phyloP scores from a whole-genome alignment of 192 early-diverging fungal species.

The Jimgerdemannia lactiflua region DNA sequence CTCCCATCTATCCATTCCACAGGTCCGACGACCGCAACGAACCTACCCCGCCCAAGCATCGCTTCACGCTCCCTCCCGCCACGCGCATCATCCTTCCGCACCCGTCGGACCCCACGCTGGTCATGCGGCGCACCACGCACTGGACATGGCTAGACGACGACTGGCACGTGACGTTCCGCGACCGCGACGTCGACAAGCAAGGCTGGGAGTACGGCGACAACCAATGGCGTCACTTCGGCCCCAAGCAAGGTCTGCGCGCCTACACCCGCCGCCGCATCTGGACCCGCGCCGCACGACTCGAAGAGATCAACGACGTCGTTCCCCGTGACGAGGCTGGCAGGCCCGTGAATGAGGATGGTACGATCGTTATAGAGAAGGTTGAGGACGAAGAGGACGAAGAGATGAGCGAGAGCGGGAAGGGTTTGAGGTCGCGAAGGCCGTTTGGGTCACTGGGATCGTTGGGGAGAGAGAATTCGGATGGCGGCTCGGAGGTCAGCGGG shows the following conservation, averaged over 20 bases:
- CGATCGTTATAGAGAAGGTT: neutral
- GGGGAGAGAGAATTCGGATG: neutral
- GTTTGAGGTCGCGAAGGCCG: neutral
- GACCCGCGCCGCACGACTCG: constrained; percentile 39
- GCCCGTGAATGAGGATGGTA: neutral
- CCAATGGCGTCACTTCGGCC: constrained; percentile 36
- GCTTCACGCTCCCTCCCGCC: constrained; percentile 38
- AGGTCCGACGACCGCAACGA: constrained; percentile 51
- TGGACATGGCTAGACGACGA: constrained; percentile 45
- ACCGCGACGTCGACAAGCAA: constrained; percentile 33
- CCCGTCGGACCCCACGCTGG: constrained; percentile 33
- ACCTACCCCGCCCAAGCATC: constrained; percentile 31
- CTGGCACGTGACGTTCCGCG: constrained; percentile 36
- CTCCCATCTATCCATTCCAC: too few relatives aligned
- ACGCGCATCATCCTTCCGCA: constrained; percentile 27
- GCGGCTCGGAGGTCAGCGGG: neutral
- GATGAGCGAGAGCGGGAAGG: neutral
- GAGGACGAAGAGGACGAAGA: neutral
- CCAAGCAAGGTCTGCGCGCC: constrained; percentile 29
- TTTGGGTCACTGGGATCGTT: too few relatives aligned
- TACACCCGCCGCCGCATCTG: constrained; percentile 45
- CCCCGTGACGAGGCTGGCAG: neutral
- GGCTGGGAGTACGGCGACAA: constrained; percentile 52
- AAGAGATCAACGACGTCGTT: constrained; percentile 36
- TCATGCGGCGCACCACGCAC: constrained; percentile 32